Base-by-base conservation (phyloP, 148 eudicot genomes). In the Rhododendron griersonianum region DNA sequence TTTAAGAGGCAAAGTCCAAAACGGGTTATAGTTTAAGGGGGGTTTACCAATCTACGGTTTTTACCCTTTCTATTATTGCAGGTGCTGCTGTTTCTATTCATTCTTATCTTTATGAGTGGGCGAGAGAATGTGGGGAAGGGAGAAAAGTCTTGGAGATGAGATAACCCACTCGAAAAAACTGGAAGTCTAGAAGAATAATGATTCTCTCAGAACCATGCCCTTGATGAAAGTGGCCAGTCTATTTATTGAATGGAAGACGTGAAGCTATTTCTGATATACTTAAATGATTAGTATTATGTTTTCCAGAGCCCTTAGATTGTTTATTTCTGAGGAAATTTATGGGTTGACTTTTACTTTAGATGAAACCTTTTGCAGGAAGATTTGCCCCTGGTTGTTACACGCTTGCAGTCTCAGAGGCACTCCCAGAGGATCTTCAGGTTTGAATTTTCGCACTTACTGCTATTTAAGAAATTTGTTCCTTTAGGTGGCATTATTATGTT, bases 331-430 rank as follows among this genome's bases (percentile, higher is more conserved):
- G 39, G 13, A 30, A 28, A 51, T 74, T 55, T 16, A 11, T 28
- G 16, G 44, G 76, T 15, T 48, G 67, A 80, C 65, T 80, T 30
- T n/a, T 45, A 25, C 44, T 39, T 84, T 61, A 23, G 8, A 33
- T 73, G 41, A 76, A 65, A 76, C 84, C 50, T 79, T 61, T 83
- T 88, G 48, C 91, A 94, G 97, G 94, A 76, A 93, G 90, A 88
- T 91, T 87, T 87, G 95, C 86, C 73, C 96, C 96, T 48, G 95
- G 96, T 86, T 94, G 96, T 87, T 95, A 94, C 89, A 93, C 96
- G 0, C 94, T 95, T 85, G 96, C 96, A 53, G 96, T 95, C 50
- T 95, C 95, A 39, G 98, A 94, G 89, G 91, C 93, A 83, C 96
- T 95, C 47, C 88, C 92, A 7, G 93, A 92, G 50, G 95, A 95